Percentiles rank a stretch among this genome's conserved stretches.
These are phyloP conservation scores for Karstenula rhodostoma DNA, from an alignment of 2,329 filamentous ascomycete species.

Conservation along the genomic window DNA sequence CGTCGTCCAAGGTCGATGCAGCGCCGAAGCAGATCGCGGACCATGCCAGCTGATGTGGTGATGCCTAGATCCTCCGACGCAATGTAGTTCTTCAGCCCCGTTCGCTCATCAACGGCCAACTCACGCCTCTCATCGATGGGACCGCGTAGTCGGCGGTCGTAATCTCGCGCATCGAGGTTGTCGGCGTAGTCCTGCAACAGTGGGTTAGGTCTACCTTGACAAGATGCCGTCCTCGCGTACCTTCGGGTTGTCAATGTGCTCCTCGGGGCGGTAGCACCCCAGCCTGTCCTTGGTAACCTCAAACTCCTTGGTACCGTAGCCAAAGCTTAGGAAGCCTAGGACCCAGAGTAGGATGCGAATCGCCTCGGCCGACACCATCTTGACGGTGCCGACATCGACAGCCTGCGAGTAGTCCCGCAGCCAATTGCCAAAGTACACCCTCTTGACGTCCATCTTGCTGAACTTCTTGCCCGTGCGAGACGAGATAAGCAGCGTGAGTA, in stretches of 20 bases:
- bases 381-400: slow-evolving; percentile 91
- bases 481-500: slow-evolving; percentile 75
- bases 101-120: slow-evolving; percentile 74
- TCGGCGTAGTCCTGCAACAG: slow-evolving; percentile 75
- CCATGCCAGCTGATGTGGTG: slow-evolving; percentile 80
- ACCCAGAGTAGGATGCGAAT: slow-evolving; percentile 90
- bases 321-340: slow-evolving; percentile 88
- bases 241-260: slow-evolving; percentile 82
- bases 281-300: slow-evolving; percentile 82
- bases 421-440: slow-evolving; percentile 98
- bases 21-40: slow-evolving; percentile 74
- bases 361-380: slow-evolving; percentile 87
- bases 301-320: slow-evolving; percentile 83
- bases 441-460: slow-evolving; percentile 83
- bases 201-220: slow-evolving; percentile 15
- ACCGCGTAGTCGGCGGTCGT: slow-evolving; percentile 81
- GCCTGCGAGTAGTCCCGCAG: slow-evolving; percentile 92
- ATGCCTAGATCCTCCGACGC: slow-evolving; percentile 81
- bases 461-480: slow-evolving; percentile 79
- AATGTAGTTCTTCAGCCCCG: slow-evolving; percentile 88
- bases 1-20: slow-evolving; percentile 82
- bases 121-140: slow-evolving; percentile 82
- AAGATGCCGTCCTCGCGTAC: slow-evolving; percentile 22
- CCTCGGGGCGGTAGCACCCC: slow-evolving; percentile 74
- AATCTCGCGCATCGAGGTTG: slow-evolving; percentile 83